phyloP scores from a whole-genome alignment of 2,329 filamentous ascomycete genomes.

The Alternaria arbusti region DNA sequence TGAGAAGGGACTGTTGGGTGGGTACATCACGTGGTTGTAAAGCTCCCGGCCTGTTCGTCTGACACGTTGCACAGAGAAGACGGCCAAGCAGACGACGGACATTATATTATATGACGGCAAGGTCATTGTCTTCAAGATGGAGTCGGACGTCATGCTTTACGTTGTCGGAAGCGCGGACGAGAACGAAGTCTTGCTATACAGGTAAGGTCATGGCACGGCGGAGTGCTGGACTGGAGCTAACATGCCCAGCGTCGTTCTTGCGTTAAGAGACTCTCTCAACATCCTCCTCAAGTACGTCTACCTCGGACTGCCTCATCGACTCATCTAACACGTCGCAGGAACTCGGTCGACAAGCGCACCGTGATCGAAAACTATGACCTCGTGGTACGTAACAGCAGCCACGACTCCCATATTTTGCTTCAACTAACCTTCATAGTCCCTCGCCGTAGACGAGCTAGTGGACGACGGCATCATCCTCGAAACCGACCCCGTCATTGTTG shows the following conservation, averaged over 20 bases:
- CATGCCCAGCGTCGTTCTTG: slow-evolving; percentile 75
- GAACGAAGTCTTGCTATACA: slow-evolving; percentile 97
- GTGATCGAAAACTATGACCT: slow-evolving; percentile 99
- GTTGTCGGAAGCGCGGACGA: slow-evolving; percentile 88
- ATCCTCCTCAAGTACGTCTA: slow-evolving; percentile 85
- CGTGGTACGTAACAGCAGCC: slow-evolving; percentile 55
- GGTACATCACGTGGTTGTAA: slow-evolving; percentile 77
- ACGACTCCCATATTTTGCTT: neutral
- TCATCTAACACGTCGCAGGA: slow-evolving; percentile 60
- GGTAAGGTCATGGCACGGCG: slow-evolving; percentile 26
- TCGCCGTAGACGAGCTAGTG: slow-evolving; percentile 84
- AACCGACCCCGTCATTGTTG: slow-evolving; percentile 93
- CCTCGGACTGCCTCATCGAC: neutral
- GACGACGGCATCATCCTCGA: slow-evolving; percentile 86
- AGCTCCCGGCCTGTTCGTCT: slow-evolving; percentile 32
- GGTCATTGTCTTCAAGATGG: slow-evolving; percentile 96
- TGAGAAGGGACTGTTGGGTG: slow-evolving; percentile 83
- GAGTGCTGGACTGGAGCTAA: slow-evolving; percentile 12
- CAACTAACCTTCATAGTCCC: slow-evolving; percentile 80
- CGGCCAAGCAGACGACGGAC: slow-evolving; percentile 91
- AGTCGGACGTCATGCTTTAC: slow-evolving; percentile 96
- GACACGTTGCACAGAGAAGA: slow-evolving; percentile 68
- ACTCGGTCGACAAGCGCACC: slow-evolving; percentile 95
- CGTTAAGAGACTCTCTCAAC: slow-evolving; percentile 87
- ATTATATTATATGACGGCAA: slow-evolving; percentile 98